These are phyloP conservation scores for Tetragonia tetragonoides DNA, from an alignment of 148 eudicot genomes.

Conservation along the genomic window DNA sequence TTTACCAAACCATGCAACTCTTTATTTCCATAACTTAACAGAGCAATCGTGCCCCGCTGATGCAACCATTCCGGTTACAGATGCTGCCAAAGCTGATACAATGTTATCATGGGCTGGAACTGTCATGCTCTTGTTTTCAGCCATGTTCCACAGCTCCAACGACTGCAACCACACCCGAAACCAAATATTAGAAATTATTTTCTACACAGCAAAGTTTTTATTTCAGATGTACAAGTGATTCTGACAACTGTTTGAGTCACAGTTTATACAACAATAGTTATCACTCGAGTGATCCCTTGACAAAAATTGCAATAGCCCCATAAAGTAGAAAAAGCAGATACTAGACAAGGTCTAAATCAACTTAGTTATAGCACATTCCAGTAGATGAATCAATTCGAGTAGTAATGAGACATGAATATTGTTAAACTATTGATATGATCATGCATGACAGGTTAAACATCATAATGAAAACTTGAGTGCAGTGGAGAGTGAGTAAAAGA, in stretches of 20 bases:
- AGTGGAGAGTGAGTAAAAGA: neutral
- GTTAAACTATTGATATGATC: too few species aligned
- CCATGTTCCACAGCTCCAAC: conserved; percentile 98
- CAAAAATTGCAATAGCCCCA: neutral
- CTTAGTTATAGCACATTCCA: neutral
- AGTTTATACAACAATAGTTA: neutral
- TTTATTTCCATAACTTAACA: conserved; percentile 80
- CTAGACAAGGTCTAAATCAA: neutral
- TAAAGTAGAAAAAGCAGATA: neutral
- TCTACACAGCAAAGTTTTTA: neutral
- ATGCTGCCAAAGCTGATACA: conserved; percentile 78
- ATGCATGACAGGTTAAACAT: too few species aligned
- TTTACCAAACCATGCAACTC: neutral
- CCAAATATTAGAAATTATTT: neutral
- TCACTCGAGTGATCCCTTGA: neutral
- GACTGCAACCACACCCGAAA: conserved; percentile 43
- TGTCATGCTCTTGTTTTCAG: conserved; percentile 92
- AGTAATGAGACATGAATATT: neutral
- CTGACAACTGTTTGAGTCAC: neutral
- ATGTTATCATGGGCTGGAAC: conserved; percentile 84
- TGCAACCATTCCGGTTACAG: conserved; percentile 85
- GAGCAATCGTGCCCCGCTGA: conserved; percentile 91
- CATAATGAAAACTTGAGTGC: neutral
- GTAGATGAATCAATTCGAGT: neutral
- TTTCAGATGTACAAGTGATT: neutral